A percentile compares a stretch with the other conserved stretches of the same genome.
Evolutionary conservation across 352 stramenopile species (phyloP).

Genomic region (Phytopythium cucurbitacearum): DNA sequence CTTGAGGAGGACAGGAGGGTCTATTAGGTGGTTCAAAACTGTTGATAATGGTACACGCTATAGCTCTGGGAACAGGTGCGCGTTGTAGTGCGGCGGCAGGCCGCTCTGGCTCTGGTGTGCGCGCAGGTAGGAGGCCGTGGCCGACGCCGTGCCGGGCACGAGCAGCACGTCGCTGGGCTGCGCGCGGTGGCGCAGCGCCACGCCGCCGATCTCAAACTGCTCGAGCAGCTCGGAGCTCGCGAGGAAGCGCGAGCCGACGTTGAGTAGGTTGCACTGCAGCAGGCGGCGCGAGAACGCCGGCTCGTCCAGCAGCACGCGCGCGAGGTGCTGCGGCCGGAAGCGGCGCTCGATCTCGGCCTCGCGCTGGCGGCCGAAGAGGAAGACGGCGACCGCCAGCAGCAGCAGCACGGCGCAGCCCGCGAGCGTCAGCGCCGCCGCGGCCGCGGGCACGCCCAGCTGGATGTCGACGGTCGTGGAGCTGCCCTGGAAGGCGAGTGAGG

Average conservation of each 20-base stretch:
- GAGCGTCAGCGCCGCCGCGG: slow-evolving; percentile 34
- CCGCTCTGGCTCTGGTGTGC: no score
- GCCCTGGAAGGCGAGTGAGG: slow-evolving; percentile 20
- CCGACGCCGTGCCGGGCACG: slow-evolving; percentile 25
- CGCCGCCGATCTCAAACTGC: slow-evolving; percentile 50
- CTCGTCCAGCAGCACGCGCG: slow-evolving; percentile 35
- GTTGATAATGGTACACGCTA: no score
- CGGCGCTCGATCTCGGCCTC: slow-evolving; percentile 38
- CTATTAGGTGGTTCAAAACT: no score
- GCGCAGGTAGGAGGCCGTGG: slow-evolving; percentile 11
- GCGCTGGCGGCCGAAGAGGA: slow-evolving; percentile 33
- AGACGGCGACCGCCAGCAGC: slow-evolving; percentile 30
- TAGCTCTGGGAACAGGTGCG: no score
- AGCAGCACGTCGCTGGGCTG: slow-evolving; percentile 35
- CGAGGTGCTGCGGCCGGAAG: slow-evolving; percentile 44
- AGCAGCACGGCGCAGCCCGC: slow-evolving; percentile 30
- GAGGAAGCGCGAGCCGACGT: slow-evolving; percentile 40
- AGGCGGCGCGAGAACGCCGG: slow-evolving; percentile 29
- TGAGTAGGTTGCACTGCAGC: slow-evolving; percentile 46
- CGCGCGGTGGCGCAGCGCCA: slow-evolving; percentile 36
- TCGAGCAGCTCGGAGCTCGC: slow-evolving; percentile 49
- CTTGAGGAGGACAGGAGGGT: no score
- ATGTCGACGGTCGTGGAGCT: slow-evolving; percentile 27
- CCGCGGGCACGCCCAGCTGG: slow-evolving; percentile 23
- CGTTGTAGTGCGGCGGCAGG: no score